Conservation (phyloP, 2,329 filamentous ascomycete species). For the Bipolaris bicolor region DNA sequence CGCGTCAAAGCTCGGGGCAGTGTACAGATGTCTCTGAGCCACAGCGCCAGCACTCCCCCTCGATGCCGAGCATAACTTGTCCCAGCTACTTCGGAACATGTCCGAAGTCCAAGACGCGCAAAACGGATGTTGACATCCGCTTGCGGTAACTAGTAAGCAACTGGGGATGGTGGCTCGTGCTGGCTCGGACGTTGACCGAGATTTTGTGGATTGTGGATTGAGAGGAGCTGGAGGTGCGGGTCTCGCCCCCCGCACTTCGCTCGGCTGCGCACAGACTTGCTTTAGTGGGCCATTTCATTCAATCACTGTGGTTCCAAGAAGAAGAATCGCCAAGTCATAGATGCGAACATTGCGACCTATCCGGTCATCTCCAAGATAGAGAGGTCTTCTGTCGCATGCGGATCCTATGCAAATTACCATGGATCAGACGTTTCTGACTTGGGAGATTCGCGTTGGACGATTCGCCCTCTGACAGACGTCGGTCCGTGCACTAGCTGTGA, state of each 20-base stretch:
- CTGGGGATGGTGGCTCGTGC: neutral
- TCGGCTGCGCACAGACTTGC: neutral
- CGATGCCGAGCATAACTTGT: neutral
- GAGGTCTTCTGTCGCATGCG: neutral
- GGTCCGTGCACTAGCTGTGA: neutral
- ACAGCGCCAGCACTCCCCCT: neutral
- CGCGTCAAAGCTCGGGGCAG: neutral
- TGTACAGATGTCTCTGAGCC: neutral
- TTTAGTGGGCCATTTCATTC: neutral
- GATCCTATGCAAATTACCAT: neutral
- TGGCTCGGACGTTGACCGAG: neutral
- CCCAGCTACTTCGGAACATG: neutral
- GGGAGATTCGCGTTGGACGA: too few species aligned
- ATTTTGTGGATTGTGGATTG: neutral
- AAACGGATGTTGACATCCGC: neutral
- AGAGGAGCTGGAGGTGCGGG: neutral
- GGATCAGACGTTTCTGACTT: neutral
- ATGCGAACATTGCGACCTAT: neutral
- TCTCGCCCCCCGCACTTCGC: neutral
- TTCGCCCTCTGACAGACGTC: neutral
- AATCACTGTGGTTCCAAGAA: neutral
- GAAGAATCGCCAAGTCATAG: neutral
- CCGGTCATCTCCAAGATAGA: neutral
- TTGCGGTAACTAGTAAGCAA: neutral
- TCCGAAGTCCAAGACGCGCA: neutral